Evolutionary conservation across 208 protist genomes (phyloP), one percentile per base, ranked within the genome.

Genomic region (Balamuthia mandrillaris): DNA sequence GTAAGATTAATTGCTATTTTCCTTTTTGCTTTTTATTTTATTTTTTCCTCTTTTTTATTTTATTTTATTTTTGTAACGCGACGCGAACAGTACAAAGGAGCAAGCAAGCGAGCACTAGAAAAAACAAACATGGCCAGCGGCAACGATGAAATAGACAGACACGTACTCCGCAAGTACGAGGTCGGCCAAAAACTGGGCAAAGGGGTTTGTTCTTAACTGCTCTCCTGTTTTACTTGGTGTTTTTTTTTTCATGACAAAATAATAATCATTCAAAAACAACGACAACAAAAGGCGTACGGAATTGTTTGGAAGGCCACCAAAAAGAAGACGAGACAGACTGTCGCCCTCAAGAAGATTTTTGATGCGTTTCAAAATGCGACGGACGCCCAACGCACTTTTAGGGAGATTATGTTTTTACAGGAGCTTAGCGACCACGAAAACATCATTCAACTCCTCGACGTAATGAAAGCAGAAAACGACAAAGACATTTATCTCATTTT

Each of bases 401-500:
- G 96, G 52, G 96, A 98, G 83, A 97, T 98, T 83, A 97, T 98
- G 95, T 98, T 98, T 89, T 70, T 99, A 24, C 52, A 83, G 75
- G 92, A 95, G 63, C 85, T 98, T 45, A 54, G 70, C 45, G 93
- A 96, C 29, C 97, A 99, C 90, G 96, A 98, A 33, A 98, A 99
- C 90, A 97, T 99, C 74, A 97, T 99, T 65, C 94, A 95, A 68
- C 88, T 99, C 42, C 91, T 97, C 37, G 95, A 98, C 79, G 97
- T 99, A 0, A 92, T 98, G 61, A 98, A 98, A 75, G 96, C 96
- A 35, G 93, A 96, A 56, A 98, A 98, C 86, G 96, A 98, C 85
- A 94, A 95, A 52, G 97, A 99, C 87, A 98, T 99, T 78, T 98
- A 98, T 88, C 90, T 99, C 18, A 95, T 98, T 9, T 99, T 99